Evolutionary conservation across 345 rosid species (phyloP).

Genomic region (Combretum micranthum): DNA sequence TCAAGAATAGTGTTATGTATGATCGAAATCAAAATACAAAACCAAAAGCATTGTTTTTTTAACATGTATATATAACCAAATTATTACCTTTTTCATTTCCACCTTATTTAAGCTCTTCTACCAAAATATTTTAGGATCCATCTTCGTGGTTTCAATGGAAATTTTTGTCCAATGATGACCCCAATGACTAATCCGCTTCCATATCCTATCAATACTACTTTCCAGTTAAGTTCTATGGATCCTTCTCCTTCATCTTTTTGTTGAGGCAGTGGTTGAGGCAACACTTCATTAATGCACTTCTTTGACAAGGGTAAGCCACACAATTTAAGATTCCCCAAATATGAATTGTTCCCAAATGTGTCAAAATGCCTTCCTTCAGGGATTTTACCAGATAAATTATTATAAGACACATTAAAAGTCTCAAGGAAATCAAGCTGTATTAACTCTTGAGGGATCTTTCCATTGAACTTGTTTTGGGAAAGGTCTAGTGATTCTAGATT

Average conservation of each 20-base stretch:
- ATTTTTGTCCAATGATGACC: background rate
- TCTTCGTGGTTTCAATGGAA: background rate
- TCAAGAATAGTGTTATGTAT: too few species aligned
- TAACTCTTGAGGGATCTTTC: slow-evolving; percentile 9
- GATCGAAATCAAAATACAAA: too few species aligned
- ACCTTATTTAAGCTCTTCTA: background rate
- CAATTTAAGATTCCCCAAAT: slow-evolving; percentile 3
- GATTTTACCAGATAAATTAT: slow-evolving; percentile 7
- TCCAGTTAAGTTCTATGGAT: slow-evolving; percentile 1
- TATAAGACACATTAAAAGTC: slow-evolving; percentile 4
- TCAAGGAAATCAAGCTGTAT: slow-evolving; percentile 4
- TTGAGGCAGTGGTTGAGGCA: background rate
- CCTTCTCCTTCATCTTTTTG: background rate
- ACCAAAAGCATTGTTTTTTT: too few species aligned
- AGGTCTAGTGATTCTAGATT: slow-evolving; percentile 12
- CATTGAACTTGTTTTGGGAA: slow-evolving; percentile 5
- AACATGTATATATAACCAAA: too few species aligned
- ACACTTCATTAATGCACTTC: background rate
- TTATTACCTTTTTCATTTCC: too few species aligned
- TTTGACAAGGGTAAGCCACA: slow-evolving; percentile 10
- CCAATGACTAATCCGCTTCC: slow-evolving; percentile 8
- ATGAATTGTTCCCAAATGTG: slow-evolving; percentile 6
- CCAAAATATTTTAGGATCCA: slow-evolving; percentile 2
- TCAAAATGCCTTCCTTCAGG: slow-evolving; percentile 10
- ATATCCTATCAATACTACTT: slow-evolving; percentile 8